Evolutionary conservation across 164 flowering plant genomes (phyloP).

Genomic region (Umbilicus rupestris): DNA sequence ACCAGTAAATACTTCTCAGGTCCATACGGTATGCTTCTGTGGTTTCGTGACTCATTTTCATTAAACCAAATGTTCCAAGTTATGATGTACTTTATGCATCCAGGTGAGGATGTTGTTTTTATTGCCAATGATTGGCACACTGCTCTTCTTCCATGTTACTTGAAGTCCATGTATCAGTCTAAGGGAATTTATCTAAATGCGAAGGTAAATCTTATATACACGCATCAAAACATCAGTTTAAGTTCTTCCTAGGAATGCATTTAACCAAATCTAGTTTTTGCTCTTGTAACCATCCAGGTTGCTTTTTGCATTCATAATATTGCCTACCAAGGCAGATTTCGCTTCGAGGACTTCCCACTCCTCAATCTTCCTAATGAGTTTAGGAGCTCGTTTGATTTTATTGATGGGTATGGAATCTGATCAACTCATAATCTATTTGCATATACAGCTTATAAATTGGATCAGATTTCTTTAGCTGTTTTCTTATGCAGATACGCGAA

Average conservation of each 20-base stretch:
- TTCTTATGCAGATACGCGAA: conserved; percentile 45
- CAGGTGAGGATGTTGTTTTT: conserved; percentile 76
- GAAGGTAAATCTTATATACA: conserved; percentile 31
- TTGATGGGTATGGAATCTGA: conserved; percentile 58
- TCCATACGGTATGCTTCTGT: conserved; percentile 54
- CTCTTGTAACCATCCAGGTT: conserved; percentile 33
- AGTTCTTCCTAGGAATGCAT: not conserved
- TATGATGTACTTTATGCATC: not conserved
- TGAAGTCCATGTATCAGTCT: conserved; percentile 51
- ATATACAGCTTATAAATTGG: not conserved
- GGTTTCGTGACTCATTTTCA: not conserved
- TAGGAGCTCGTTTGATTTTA: conserved; percentile 76
- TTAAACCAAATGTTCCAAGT: not conserved
- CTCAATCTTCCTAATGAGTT: conserved; percentile 66
- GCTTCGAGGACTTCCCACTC: conserved; percentile 58
- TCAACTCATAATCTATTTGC: not conserved
- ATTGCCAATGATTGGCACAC: conserved; percentile 86
- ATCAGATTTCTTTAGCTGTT: not conserved
- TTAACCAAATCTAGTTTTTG: not conserved
- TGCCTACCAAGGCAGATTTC: conserved; percentile 89
- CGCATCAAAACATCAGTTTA: too few relatives aligned
- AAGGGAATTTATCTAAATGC: conserved; percentile 54
- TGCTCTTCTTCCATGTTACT: conserved; percentile 74
- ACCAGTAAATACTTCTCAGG: conserved; percentile 64
- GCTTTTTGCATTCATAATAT: conserved; percentile 86